Percentiles rank a stretch among this genome's conserved stretches.
Conservation (phyloP, 768 basidiomycete genomes). For the Mycena filopes region DNA sequence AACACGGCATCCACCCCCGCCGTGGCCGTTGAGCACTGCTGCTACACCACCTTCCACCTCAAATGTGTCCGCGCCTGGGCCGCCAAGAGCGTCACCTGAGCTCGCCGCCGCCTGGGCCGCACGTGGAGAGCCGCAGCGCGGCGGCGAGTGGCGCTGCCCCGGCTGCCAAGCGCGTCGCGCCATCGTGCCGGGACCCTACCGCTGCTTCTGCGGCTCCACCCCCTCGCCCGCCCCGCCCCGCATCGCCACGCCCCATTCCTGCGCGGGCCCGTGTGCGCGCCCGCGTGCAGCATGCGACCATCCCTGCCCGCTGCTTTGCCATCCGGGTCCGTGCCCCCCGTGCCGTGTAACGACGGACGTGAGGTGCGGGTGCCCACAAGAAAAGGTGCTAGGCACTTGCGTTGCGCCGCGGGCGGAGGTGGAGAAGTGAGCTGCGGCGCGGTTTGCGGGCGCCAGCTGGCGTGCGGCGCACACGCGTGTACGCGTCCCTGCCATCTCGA, state of each 20-base stretch:
- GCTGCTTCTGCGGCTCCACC: conserved; percentile 85
- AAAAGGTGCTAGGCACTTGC: conserved; percentile 64
- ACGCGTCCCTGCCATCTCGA: conserved; percentile 79
- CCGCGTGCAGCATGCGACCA: conserved; percentile 75
- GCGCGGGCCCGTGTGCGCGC: conserved; percentile 75
- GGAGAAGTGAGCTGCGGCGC: conserved; percentile 55
- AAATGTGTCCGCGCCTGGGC: conserved; percentile 94
- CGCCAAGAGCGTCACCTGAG: conserved; percentile 79
- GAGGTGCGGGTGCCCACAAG: conserved; percentile 83
- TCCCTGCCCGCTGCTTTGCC: conserved; percentile 86
- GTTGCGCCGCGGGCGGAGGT: conserved; percentile 60
- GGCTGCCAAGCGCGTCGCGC: conserved; percentile 89
- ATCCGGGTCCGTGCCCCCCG: conserved; percentile 97
- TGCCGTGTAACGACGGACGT: conserved; percentile 83
- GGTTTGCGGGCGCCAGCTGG: conserved; percentile 58
- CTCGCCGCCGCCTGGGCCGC: conserved; percentile 77
- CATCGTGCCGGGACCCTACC: conserved; percentile 71
- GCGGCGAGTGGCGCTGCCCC: conserved; percentile 92
- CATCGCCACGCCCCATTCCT: conserved; percentile 81
- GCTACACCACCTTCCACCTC: conserved; percentile 92
- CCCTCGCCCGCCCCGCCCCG: conserved; percentile 79
- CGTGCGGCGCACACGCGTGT: conserved; percentile 82
- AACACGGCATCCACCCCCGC: conserved; percentile 36
- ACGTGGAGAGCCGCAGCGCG: conserved; percentile 67
- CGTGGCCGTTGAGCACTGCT: conserved; percentile 69